Evolutionary conservation across 257 asterid genomes (phyloP), one percentile per base, ranked within the genome.

Genomic region (Ocimum tenuiflorum): DNA sequence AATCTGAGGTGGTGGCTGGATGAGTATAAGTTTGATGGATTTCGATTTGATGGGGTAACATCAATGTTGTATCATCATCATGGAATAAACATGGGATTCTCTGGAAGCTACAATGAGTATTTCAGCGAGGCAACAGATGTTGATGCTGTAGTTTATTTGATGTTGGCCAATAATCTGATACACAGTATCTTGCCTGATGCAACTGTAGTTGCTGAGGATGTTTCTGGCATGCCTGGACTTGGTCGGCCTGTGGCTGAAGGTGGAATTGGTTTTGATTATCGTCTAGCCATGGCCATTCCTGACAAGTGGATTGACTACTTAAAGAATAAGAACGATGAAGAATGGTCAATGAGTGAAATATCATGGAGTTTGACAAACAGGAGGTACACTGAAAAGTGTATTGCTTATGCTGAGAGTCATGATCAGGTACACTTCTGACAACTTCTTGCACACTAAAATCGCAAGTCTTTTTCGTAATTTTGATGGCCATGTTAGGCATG

Each of bases 351-450:
- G 96, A 69, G 49, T 51, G 99, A 92, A 55, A 80, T 92, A 75
- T 70, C 85, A 47, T 64, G 86, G 81, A 82, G 85, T 77, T 82
- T 92, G 85, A 92, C 99, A 52, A 92, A 92, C 45, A 84, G 97
- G 77, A 82, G 99, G 72, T 87, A 89, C 76, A 79, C 87, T 61
- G 99, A 92, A 77, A 90, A 87, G 82, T 92, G 99, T 67, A 71
- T 89, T 68, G 96, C 99, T 54, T 92, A 92, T 80, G 99, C 97
- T 6, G 99, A 92, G 82, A 92, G 99, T 73, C 99, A 92, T 77
- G 99, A 92, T 73, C 99, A 92, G 96, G 98, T 88, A 75, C 18
- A n/a, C 4, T 3, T 27, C 18, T 56, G 31, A 41, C 48, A 49
- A 3, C 23, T 49, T 7, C 47, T 24, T 73, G 56, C 14, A 33